Evolutionary conservation across 2,329 filamentous ascomycete genomes (phyloP), one percentile per base, ranked within the genome.

Genomic region (Geoglossum cookeanum): DNA sequence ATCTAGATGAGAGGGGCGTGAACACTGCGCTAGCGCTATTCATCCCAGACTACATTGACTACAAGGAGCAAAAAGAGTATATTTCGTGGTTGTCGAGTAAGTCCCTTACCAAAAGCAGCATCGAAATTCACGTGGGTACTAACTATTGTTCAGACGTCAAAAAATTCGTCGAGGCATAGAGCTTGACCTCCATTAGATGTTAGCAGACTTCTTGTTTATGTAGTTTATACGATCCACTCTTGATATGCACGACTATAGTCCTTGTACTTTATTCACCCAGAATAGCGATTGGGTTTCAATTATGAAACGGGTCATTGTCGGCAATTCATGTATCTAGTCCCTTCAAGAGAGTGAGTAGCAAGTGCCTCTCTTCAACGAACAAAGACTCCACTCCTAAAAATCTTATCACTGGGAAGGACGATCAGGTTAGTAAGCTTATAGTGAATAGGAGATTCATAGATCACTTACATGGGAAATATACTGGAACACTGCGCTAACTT

Each of bases 11-110:
- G 78, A 81, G 92, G 64, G 92, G 91, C 62, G 81, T 98, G 72
- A 88, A 91, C 66, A 83, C 85, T 64, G 80, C 84, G 59, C 79
- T 98, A 65, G 91, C 90, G 57, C 74, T 90, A 63, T 96, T 97
- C 71, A 84, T 94, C 49, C 88, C 90, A 42, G 90, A 97, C 70
- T 98, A 95, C 74, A 90, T 97, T 67, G 89, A 97, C 69, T 81
- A 86, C 73, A 98, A 98, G 83, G 92, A 98, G 80, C 91, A 97
- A 80, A 85, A 83, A 74, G 92, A 98, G 78, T 98, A 98, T 72
- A 75, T 94, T 60, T 75, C 78, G 63, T 98, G 94, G 92, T 75
- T 98, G 70, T 79, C 82, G 70, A 81, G 78, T 78, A 70, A 70
- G 76, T 70, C 7, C 57, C 51, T 54, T 54, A 58, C 17, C 56